A percentile compares a stretch with the other conserved stretches of the same genome.
phyloP scores from a whole-genome alignment of 352 stramenopile species.

The Pythium scleroteichum region DNA sequence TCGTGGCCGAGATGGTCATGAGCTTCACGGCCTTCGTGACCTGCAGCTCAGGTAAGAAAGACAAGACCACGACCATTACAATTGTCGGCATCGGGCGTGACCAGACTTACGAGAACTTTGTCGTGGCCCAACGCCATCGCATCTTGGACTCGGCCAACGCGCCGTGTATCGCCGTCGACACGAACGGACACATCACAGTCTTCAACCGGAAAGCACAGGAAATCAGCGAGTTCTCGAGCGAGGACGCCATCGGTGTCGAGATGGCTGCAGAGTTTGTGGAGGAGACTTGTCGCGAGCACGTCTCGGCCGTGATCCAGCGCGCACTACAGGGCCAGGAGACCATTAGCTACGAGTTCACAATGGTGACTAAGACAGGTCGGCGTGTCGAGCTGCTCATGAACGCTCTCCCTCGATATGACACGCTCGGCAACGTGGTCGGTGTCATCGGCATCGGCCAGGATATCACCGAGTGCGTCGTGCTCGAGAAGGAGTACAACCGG shows the following conservation, averaged over 20 bases:
- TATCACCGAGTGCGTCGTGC: slow-evolving; percentile 77
- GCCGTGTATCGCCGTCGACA: slow-evolving; percentile 76
- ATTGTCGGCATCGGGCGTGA: slow-evolving; percentile 77
- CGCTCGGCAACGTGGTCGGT: slow-evolving; percentile 59
- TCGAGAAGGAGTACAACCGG: slow-evolving; percentile 80
- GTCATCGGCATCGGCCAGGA: slow-evolving; percentile 84
- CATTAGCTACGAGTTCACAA: slow-evolving; percentile 78
- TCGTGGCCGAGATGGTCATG: slow-evolving; percentile 54
- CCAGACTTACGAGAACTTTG: slow-evolving; percentile 60
- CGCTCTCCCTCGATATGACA: slow-evolving; percentile 66
- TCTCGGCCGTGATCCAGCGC: slow-evolving; percentile 69
- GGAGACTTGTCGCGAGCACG: slow-evolving; percentile 62
- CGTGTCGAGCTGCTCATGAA: slow-evolving; percentile 82
- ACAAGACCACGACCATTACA: slow-evolving; percentile 16
- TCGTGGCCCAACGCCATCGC: slow-evolving; percentile 69
- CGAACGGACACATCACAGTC: slow-evolving; percentile 56
- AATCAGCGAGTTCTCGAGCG: slow-evolving; percentile 85
- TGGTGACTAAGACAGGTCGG: slow-evolving; percentile 76
- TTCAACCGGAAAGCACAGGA: slow-evolving; percentile 92
- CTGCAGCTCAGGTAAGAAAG: slow-evolving; percentile 9
- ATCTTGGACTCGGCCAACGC: slow-evolving; percentile 79
- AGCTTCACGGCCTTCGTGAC: slow-evolving; percentile 61
- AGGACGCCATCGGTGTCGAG: slow-evolving; percentile 85
- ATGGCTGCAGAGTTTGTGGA: slow-evolving; percentile 83
- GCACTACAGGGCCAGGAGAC: slow-evolving; percentile 68